Percentiles rank a stretch among this genome's conserved stretches.
Evolutionary conservation across 495 filamentous ascomycete genomes (phyloP).

Genomic region (Hypoxylon fragiforme): DNA sequence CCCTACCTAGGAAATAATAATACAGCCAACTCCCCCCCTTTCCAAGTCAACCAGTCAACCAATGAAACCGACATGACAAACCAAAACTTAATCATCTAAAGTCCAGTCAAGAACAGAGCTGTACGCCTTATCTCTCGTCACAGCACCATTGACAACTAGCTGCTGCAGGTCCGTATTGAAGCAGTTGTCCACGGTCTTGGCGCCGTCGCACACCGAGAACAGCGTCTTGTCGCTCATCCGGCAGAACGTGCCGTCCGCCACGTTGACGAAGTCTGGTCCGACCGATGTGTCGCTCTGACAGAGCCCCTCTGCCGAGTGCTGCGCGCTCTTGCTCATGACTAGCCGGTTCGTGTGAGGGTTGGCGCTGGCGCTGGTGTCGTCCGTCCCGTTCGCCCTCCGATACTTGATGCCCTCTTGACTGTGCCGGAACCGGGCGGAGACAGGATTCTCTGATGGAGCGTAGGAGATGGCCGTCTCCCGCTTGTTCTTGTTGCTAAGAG

Average conservation of each 20-base stretch:
- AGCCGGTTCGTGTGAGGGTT: slow-evolving; percentile 20
- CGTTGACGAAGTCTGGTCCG: slow-evolving; percentile 40
- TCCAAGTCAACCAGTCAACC: no score
- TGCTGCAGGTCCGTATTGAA: slow-evolving; percentile 16
- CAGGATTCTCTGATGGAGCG: slow-evolving; percentile 7
- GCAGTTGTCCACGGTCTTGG: slow-evolving; percentile 17
- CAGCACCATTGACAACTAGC: slow-evolving; percentile 16
- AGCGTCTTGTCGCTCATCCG: slow-evolving; percentile 40
- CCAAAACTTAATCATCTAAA: background rate
- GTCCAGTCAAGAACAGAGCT: slow-evolving; percentile 28
- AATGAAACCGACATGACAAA: no score
- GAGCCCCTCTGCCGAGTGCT: slow-evolving; percentile 29
- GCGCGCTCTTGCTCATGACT: slow-evolving; percentile 35
- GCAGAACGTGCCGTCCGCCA: slow-evolving; percentile 31
- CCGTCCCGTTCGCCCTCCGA: background rate
- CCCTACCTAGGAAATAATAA: background rate
- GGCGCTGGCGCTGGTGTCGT: background rate
- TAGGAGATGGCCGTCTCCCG: slow-evolving; percentile 3
- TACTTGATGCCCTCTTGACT: background rate
- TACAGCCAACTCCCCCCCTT: no score
- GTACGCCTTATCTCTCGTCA: slow-evolving; percentile 17
- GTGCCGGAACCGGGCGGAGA: slow-evolving; percentile 13
- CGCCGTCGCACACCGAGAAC: slow-evolving; percentile 16
- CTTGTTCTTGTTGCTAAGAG: slow-evolving; percentile 13
- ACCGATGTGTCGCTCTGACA: slow-evolving; percentile 36